These are phyloP conservation scores for Scheffersomyces ergatensis DNA, from an alignment of 805 yeast species.

Conservation along the genomic window DNA sequence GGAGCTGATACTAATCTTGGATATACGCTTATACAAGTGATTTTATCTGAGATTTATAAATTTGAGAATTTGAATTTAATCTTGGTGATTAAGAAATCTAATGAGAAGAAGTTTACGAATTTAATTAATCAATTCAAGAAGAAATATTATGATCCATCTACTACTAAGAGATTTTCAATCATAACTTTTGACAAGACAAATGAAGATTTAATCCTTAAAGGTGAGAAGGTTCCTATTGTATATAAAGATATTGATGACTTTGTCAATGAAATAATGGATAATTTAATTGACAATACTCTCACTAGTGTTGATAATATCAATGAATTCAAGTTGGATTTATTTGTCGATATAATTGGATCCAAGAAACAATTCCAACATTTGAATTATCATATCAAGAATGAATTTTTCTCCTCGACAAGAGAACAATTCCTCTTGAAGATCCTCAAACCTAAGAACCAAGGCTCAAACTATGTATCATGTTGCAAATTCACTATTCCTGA, in stretches of 20 bases:
- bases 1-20: conserved; percentile 44
- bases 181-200: conserved; percentile 25
- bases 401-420: conserved; percentile 23
- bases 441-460: conserved; percentile 34
- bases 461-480: conserved; percentile 31
- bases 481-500: conserved; percentile 27
- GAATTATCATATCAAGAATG: conserved; percentile 25
- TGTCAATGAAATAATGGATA: conserved; percentile 33
- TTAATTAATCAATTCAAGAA: conserved; percentile 15
- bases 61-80: conserved; percentile 18
- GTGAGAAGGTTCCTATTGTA: conserved; percentile 30
- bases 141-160: conserved; percentile 17
- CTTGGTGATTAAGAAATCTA: conserved; percentile 25
- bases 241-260: conserved; percentile 38
- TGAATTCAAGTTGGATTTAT: conserved; percentile 29
- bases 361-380: conserved; percentile 33
- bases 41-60: conserved; percentile 7
- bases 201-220: conserved; percentile 33
- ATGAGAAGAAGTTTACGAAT: conserved; percentile 14
- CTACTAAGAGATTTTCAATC: not conserved
- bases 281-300: conserved; percentile 14
- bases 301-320: conserved; percentile 16
- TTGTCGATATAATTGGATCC: conserved; percentile 41
- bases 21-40: conserved; percentile 29
- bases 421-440: conserved; percentile 34